A percentile compares a stretch with the other conserved stretches of the same genome.
Conservation (phyloP, 1,284 basidiomycete species). For the Ceratobasidium theobromae region DNA sequence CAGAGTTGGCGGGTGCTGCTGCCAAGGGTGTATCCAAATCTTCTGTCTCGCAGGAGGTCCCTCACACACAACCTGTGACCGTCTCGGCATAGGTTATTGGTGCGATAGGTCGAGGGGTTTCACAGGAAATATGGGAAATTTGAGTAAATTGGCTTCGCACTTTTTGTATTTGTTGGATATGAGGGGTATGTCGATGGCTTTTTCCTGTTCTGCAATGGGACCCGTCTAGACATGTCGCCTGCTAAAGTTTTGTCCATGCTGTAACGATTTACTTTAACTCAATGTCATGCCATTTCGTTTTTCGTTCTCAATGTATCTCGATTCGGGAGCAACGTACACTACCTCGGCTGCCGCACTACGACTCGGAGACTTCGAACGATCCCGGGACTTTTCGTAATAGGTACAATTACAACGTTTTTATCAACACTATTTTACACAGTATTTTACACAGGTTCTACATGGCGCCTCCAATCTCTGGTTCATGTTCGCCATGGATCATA, state of each 20-base stretch:
- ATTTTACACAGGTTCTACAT: neutral
- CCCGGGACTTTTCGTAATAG: neutral
- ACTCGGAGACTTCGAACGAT: too few species aligned
- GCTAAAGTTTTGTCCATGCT: slow-evolving; percentile 30
- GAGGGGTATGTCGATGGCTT: slow-evolving; percentile 2
- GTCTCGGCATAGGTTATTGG: slow-evolving; percentile 5
- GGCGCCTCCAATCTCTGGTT: slow-evolving; percentile 20
- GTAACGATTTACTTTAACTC: slow-evolving; percentile 23
- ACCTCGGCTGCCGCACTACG: neutral
- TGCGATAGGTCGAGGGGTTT: neutral
- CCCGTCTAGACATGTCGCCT: slow-evolving; percentile 13
- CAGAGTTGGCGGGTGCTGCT: slow-evolving; percentile 11
- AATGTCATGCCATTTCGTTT: slow-evolving; percentile 16
- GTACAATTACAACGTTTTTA: slow-evolving; percentile 15
- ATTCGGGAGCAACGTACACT: neutral
- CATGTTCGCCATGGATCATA: slow-evolving; percentile 6
- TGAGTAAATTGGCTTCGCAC: neutral
- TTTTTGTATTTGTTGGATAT: slow-evolving; percentile 29
- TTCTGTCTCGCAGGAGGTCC: neutral
- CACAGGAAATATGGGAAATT: slow-evolving; percentile 1
- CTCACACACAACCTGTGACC: neutral
- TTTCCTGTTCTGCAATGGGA: neutral
- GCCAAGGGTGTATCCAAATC: slow-evolving; percentile 4
- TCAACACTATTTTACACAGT: slow-evolving; percentile 24
- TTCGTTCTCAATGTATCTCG: neutral